Evolutionary conservation across 805 yeast species (phyloP).

Genomic region (Kodamaea kakaduensis): DNA sequence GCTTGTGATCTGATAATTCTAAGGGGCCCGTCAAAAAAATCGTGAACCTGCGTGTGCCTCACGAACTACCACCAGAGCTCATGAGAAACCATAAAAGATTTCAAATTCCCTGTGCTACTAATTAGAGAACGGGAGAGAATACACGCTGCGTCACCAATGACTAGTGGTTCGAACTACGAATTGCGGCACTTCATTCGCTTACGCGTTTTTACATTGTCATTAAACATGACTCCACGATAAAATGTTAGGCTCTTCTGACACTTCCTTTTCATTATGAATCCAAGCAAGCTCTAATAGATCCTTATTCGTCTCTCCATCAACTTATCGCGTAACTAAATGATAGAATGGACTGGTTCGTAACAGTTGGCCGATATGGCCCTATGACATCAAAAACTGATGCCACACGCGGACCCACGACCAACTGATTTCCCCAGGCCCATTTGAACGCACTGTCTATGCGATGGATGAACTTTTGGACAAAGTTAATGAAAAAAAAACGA

Average conservation of each 20-base stretch:
- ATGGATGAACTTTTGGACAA: conserved; percentile 66
- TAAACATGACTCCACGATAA: too few species aligned
- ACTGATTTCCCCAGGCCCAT: conserved; percentile 20
- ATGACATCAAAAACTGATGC: conserved; percentile 31
- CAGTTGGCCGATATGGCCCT: conserved; percentile 10
- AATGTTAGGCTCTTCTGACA: conserved; percentile 47
- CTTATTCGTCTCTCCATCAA: conserved; percentile 44
- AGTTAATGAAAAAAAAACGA: conserved; percentile 36
- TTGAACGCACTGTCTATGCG: conserved; percentile 64
- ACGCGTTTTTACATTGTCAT: too few species aligned
- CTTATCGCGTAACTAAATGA: conserved; percentile 40
- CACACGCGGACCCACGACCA: conserved; percentile 12
- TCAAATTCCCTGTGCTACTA: too few species aligned
- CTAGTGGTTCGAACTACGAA: too few species aligned
- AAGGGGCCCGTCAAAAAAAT: too few species aligned
- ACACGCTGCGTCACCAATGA: too few species aligned
- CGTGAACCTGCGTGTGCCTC: too few species aligned
- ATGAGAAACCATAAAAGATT: too few species aligned
- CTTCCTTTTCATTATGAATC: conserved; percentile 47
- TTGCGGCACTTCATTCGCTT: too few species aligned
- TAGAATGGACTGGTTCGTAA: conserved; percentile 14
- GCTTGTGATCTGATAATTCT: too few species aligned
- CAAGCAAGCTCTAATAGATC: conserved; percentile 49
- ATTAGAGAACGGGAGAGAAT: too few species aligned
- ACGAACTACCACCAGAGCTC: too few species aligned